These are phyloP conservation scores for Pichia nanzhaoensis DNA, from an alignment of 805 yeast species.

Conservation along the genomic window DNA sequence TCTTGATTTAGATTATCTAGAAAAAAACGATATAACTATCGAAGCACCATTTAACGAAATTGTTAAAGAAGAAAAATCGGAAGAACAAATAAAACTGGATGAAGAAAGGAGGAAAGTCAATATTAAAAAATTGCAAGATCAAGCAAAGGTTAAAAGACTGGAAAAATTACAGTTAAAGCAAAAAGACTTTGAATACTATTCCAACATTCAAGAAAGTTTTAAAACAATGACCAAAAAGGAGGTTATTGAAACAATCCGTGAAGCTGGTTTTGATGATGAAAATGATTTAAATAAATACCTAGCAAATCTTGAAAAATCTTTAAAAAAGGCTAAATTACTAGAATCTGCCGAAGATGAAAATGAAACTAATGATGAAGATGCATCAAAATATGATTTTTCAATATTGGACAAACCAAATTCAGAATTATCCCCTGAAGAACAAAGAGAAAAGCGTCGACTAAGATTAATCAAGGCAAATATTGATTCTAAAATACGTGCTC, in stretches of 20 bases:
- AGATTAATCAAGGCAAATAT: slow-evolving; percentile 74
- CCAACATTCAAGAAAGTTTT: slow-evolving; percentile 48
- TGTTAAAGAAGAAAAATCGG: slow-evolving; percentile 64
- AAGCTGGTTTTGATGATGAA: slow-evolving; percentile 74
- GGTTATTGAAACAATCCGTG: slow-evolving; percentile 46
- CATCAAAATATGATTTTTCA: slow-evolving; percentile 55
- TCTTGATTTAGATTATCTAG: slow-evolving; percentile 58
- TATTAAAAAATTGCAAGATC: slow-evolving; percentile 86
- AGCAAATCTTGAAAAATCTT: slow-evolving; percentile 54
- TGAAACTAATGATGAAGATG: slow-evolving; percentile 36
- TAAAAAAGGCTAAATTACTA: slow-evolving; percentile 52
- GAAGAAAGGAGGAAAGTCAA: slow-evolving; percentile 78
- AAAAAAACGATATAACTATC: slow-evolving; percentile 61
- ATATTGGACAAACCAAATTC: slow-evolving; percentile 80
- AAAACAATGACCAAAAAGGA: slow-evolving; percentile 45
- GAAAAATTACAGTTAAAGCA: slow-evolving; percentile 79
- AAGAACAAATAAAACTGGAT: slow-evolving; percentile 71
- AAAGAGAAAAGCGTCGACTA: slow-evolving; percentile 84
- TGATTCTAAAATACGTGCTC: slow-evolving; percentile 82
- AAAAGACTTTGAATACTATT: slow-evolving; percentile 69
- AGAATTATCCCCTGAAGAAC: slow-evolving; percentile 67
- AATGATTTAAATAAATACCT: slow-evolving; percentile 64
- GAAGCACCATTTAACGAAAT: slow-evolving; percentile 77
- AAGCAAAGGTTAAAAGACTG: slow-evolving; percentile 75
- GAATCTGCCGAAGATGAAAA: slow-evolving; percentile 42